phyloP scores from a whole-genome alignment of 164 flowering plant genomes.

The Malania oleifera region DNA sequence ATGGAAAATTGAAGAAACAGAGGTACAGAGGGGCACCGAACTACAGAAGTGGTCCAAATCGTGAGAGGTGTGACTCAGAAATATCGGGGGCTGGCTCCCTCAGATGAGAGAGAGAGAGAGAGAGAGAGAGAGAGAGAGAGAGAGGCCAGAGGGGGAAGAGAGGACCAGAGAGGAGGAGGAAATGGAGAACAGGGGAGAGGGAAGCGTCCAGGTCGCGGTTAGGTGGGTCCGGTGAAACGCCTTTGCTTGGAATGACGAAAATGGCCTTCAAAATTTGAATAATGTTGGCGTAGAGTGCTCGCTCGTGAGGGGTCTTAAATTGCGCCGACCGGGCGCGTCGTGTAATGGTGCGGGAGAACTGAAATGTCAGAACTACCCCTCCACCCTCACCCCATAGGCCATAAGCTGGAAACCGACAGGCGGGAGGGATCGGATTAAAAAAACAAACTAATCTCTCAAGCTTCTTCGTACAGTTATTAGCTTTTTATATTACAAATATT shows the following conservation, averaged over 20 bases:
- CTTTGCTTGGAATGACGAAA: background rate
- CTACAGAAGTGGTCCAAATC: conserved; percentile 3
- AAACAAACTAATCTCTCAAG: too few species aligned
- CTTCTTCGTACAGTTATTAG: too few species aligned
- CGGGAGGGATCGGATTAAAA: too few species aligned
- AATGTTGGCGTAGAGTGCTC: background rate
- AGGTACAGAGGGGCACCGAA: background rate
- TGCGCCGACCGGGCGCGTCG: background rate
- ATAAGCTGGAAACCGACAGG: too few species aligned
- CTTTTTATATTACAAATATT: too few species aligned
- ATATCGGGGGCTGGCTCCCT: background rate
- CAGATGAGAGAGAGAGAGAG: background rate
- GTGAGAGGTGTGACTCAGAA: conserved; percentile 12
- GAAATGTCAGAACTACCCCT: too few species aligned
- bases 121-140: background rate
- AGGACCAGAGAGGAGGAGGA: background rate
- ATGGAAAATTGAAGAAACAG: background rate
- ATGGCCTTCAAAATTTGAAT: background rate
- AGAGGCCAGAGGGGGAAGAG: background rate
- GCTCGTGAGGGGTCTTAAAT: background rate
- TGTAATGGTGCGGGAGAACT: too few species aligned
- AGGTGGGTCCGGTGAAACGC: background rate
- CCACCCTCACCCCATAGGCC: too few species aligned
- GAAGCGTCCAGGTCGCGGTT: background rate
- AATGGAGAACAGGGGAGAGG: background rate